Evolutionary conservation across 768 basidiomycete species (phyloP), one percentile per base, ranked within the genome.

Genomic region (Boletus tomentosulus): DNA sequence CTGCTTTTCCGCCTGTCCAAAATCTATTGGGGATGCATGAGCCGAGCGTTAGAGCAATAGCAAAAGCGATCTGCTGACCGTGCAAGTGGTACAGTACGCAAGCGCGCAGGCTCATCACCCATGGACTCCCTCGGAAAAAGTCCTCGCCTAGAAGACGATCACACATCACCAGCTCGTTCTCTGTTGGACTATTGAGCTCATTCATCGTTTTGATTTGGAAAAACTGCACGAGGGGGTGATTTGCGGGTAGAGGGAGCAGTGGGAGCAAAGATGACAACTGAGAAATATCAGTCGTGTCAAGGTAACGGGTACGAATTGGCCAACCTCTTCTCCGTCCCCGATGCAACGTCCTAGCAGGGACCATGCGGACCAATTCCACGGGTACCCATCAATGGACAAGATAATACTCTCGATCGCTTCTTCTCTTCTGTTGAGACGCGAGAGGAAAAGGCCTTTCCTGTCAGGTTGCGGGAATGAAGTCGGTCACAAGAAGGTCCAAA

Each of bases 311-410:
- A 28, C 24, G 31, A 52, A 43, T 44, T 39, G 39, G 34, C 67
- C 35, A 51, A 94, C 94, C 85, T 96, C 92, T 73, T 93, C 90
- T 15, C 83, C 84, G 57, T 93, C 91, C 13, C 82, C 81, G 31
- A 94, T 78, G 64, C 89, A 89, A 50, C 82, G 83, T 3, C 81
- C 80, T n/a, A 98, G 75, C 41, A 92, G 78, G 8, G 80, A 73
- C 94, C 94, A 98, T n/a, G 84, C 76, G 27, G 89, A 88, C 94
- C 95, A 98, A 66, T 98, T 98, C 85, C 91, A 98, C 12, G 89
- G 87, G 63, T 86, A 91, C 6, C 78, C 78, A 35, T 79, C 77
- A 41, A 96, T 85, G 12, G 92, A 94, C 33, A 83, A 71, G 16
- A 97, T 74, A 13, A 83, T 80, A 59, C 76, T 79, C 66, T 95